phyloP scores from a whole-genome alignment of 2,329 filamentous ascomycete genomes.

The Bipolaris bicolor region DNA sequence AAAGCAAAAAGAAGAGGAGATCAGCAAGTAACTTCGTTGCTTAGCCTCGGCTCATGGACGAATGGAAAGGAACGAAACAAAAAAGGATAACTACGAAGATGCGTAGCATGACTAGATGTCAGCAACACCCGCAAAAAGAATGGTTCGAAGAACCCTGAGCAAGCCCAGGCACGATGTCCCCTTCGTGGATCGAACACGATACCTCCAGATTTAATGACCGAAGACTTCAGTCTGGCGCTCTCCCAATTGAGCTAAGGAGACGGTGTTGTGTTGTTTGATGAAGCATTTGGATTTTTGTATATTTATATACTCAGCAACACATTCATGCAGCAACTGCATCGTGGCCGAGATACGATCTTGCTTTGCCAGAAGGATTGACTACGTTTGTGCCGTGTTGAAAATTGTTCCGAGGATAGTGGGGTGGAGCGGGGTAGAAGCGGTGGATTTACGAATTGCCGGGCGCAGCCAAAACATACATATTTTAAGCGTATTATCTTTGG shows the following conservation, averaged over 20 bases:
- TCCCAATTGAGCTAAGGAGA: slow-evolving; percentile 30
- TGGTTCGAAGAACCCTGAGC: slow-evolving; percentile 21
- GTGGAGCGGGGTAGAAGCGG: background rate
- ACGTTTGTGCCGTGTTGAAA: background rate
- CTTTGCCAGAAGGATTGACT: no score
- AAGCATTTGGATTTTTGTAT: accelerated
- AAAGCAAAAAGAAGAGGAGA: no score
- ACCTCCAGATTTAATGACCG: slow-evolving; percentile 27
- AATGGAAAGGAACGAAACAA: background rate
- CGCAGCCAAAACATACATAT: background rate
- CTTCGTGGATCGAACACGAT: slow-evolving; percentile 28
- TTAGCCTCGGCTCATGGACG: no score
- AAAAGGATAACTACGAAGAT: background rate
- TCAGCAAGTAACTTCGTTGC: no score
- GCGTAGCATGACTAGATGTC: background rate
- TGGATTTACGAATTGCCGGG: background rate
- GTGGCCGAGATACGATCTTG: no score
- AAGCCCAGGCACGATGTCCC: slow-evolving; percentile 25
- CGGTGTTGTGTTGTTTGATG: slow-evolving; percentile 19
- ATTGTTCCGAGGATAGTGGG: background rate
- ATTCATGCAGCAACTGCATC: background rate
- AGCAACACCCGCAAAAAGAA: background rate
- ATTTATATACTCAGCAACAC: no score
- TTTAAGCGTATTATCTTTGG: no score
- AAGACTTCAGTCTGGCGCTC: slow-evolving; percentile 30